Conservation (phyloP, 169 alveolate genomes). For the Plasmodium falciparum region DNA sequence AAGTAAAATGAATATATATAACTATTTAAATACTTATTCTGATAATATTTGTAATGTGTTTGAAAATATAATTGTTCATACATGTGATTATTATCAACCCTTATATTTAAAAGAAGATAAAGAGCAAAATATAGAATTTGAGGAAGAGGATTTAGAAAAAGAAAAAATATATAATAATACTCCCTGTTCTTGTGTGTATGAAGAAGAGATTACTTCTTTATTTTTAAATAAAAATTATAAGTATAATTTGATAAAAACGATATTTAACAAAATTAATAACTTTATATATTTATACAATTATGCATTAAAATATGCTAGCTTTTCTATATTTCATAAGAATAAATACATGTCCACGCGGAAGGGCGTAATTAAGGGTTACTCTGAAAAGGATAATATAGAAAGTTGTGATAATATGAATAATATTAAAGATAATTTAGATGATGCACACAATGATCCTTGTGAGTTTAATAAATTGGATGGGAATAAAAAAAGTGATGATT, state of each 20-base stretch:
- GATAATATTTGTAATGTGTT: conserved; percentile 39
- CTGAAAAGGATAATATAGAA: not conserved
- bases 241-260: conserved; percentile 27
- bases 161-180: too few relatives aligned
- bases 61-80: conserved; percentile 45
- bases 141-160: not conserved
- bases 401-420: not conserved
- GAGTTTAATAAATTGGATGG: too few relatives aligned
- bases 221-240: conserved; percentile 57
- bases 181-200: conserved; percentile 39
- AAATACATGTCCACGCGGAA: conserved; percentile 57
- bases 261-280: conserved; percentile 70
- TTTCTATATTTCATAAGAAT: conserved; percentile 71
- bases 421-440: not conserved
- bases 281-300: conserved; percentile 72
- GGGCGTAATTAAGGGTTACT: conserved; percentile 31
- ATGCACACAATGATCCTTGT: not conserved
- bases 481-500: not conserved
- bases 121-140: too few relatives aligned
- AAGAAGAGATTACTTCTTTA: conserved; percentile 59
- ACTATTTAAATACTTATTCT: conserved; percentile 37
- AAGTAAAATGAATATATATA: conserved; percentile 53
- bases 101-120: conserved; percentile 25
- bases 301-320: conserved; percentile 63
- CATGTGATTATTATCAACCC: conserved; percentile 67